Percentiles rank a stretch among this genome's conserved stretches.
Evolutionary conservation across 768 basidiomycete species (phyloP).

Genomic region (Amyloporia xantha): DNA sequence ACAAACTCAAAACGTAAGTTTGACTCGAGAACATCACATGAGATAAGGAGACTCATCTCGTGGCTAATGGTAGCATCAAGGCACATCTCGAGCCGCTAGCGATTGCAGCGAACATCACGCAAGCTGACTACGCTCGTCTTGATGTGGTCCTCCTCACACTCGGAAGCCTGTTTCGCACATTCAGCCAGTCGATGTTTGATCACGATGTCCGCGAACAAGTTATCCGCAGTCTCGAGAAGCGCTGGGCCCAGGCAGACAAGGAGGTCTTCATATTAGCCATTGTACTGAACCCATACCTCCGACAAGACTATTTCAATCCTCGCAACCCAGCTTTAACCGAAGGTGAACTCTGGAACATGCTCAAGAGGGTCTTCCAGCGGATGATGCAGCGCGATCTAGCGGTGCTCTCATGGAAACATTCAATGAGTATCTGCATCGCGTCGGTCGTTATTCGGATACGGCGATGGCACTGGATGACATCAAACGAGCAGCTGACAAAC

Average conservation of each 20-base stretch:
- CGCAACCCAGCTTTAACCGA: not conserved
- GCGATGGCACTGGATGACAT: too few species aligned
- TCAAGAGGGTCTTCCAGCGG: conserved; percentile 4
- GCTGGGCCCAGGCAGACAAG: too few species aligned
- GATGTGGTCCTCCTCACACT: conserved; percentile 15
- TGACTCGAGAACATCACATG: not conserved
- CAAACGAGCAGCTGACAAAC: too few species aligned
- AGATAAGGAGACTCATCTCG: not conserved
- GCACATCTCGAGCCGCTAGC: conserved; percentile 27
- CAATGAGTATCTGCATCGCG: conserved; percentile 4
- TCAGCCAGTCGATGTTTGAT: too few species aligned
- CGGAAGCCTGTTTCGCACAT: conserved; percentile 14
- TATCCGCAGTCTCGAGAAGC: too few species aligned
- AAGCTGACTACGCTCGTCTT: conserved; percentile 13
- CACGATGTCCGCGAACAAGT: too few species aligned
- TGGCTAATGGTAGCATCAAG: conserved; percentile 7
- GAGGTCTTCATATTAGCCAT: too few species aligned
- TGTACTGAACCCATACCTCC: too few species aligned
- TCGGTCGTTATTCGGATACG: too few species aligned
- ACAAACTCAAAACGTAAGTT: not conserved
- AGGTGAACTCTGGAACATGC: conserved; percentile 5
- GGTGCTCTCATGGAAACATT: not conserved
- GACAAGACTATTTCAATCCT: too few species aligned
- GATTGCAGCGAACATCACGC: conserved; percentile 31
- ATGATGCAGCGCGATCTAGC: conserved; percentile 6